Conservation (phyloP, 176 grass and related monocot species). For the Bromus sterilis region DNA sequence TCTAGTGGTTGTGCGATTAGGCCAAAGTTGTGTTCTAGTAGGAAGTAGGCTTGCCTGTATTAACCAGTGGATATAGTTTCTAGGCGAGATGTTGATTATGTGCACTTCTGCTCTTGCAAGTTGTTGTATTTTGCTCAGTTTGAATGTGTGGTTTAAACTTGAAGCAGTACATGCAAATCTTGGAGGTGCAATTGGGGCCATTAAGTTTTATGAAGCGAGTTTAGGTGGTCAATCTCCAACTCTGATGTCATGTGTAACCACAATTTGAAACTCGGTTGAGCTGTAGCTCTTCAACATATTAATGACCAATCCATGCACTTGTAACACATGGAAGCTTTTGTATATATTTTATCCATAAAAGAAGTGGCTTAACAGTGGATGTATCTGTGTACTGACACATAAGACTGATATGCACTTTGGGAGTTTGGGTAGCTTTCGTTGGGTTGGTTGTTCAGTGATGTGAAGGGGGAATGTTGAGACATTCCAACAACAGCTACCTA, state of each 20-base stretch:
- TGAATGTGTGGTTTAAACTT: not conserved
- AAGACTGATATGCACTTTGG: conserved; percentile 10
- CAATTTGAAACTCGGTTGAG: not conserved
- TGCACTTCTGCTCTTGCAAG: not conserved
- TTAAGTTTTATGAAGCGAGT: not conserved
- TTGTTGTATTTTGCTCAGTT: not conserved
- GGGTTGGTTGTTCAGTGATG: conserved; percentile 18
- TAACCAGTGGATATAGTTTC: not conserved
- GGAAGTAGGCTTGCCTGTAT: not conserved
- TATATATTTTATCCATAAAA: conserved; percentile 1
- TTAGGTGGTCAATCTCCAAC: conserved; percentile 16
- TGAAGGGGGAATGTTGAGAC: conserved; percentile 25
- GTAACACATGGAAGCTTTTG: not conserved
- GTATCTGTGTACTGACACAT: not conserved
- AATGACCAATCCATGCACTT: not conserved
- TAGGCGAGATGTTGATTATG: not conserved
- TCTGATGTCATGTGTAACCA: not conserved
- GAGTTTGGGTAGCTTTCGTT: conserved; percentile 12
- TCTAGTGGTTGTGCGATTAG: conserved; percentile 4
- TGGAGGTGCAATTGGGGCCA: not conserved
- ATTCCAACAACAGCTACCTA: conserved; percentile 22
- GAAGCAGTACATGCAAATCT: not conserved
- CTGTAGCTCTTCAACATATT: conserved; percentile 8
- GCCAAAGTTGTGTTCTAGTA: not conserved
- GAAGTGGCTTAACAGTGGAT: not conserved